Evolutionary conservation across 1,284 basidiomycete genomes (phyloP).

Genomic region (Sparassis latifolia): DNA sequence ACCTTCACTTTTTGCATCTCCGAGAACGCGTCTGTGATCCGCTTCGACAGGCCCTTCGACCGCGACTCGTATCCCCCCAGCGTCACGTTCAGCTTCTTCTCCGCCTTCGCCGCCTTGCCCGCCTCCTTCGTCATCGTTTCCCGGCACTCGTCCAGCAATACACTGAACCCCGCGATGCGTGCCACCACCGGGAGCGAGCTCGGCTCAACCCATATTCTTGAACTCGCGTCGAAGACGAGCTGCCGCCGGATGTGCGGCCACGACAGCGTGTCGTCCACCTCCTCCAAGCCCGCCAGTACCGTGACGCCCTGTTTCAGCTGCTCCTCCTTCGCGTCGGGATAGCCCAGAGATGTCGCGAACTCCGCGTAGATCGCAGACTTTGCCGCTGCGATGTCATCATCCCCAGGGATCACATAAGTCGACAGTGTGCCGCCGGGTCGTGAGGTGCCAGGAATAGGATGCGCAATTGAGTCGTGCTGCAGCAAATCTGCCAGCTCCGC

Average conservation of each 20-base stretch:
- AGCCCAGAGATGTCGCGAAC: conserved; percentile 74
- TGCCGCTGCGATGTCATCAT: conserved; percentile 73
- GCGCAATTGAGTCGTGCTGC: conserved; percentile 82
- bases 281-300: conserved; percentile 54
- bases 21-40: conserved; percentile 62
- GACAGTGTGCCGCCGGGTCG: conserved; percentile 72
- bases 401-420: conserved; percentile 70
- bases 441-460: conserved; percentile 88
- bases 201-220: conserved; percentile 65
- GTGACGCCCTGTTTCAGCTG: conserved; percentile 74
- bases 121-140: conserved; percentile 83
- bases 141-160: conserved; percentile 57
- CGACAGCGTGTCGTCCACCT: conserved; percentile 47
- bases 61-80: conserved; percentile 90
- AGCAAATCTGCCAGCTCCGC: conserved; percentile 77
- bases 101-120: conserved; percentile 75
- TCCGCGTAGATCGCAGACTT: conserved; percentile 73
- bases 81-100: conserved; percentile 86
- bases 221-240: conserved; percentile 57
- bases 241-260: conserved; percentile 64
- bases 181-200: conserved; percentile 43
- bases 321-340: conserved; percentile 63
- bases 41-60: conserved; percentile 61
- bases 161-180: conserved; percentile 59
- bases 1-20: conserved; percentile 62